A percentile compares a stretch with the other conserved stretches of the same genome.
These are phyloP conservation scores for Amauroascus verrucosus DNA, from an alignment of 2,329 filamentous ascomycete species.

Conservation along the genomic window DNA sequence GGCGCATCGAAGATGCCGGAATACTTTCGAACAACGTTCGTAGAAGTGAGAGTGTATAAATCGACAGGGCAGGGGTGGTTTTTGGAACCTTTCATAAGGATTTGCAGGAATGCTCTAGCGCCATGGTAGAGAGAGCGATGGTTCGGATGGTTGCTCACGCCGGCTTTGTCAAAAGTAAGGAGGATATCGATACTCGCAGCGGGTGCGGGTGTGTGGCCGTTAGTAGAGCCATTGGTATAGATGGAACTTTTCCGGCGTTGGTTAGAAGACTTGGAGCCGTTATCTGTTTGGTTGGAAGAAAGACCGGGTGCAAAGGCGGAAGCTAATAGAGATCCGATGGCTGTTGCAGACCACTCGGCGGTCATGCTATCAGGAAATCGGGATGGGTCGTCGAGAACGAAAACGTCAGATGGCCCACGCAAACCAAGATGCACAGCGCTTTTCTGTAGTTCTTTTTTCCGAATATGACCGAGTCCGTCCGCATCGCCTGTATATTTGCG, in stretches of 20 bases:
- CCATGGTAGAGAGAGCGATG: conserved; percentile 83
- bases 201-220: conserved; percentile 35
- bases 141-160: conserved; percentile 84
- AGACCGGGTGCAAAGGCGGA: conserved; percentile 63
- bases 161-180: conserved; percentile 76
- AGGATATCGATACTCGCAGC: conserved; percentile 62
- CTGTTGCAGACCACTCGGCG: conserved; percentile 59
- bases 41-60: conserved; percentile 72
- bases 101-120: conserved; percentile 59
- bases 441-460: conserved; percentile 72
- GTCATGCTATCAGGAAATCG: conserved; percentile 84
- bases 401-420: conserved; percentile 63
- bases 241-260: conserved; percentile 8
- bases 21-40: conserved; percentile 71
- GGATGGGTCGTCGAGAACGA: conserved; percentile 69
- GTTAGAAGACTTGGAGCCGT: conserved; percentile 23
- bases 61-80: conserved; percentile 65
- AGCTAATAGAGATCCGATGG: conserved; percentile 60
- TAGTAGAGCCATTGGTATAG: conserved; percentile 5
- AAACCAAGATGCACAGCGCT: conserved; percentile 70
- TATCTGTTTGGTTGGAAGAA: conserved; percentile 7
- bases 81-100: conserved; percentile 52
- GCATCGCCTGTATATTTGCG: conserved; percentile 54
- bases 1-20: conserved; percentile 62
- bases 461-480: conserved; percentile 71